phyloP scores from a whole-genome alignment of 441 rosid species.

The Croton laevigatus region DNA sequence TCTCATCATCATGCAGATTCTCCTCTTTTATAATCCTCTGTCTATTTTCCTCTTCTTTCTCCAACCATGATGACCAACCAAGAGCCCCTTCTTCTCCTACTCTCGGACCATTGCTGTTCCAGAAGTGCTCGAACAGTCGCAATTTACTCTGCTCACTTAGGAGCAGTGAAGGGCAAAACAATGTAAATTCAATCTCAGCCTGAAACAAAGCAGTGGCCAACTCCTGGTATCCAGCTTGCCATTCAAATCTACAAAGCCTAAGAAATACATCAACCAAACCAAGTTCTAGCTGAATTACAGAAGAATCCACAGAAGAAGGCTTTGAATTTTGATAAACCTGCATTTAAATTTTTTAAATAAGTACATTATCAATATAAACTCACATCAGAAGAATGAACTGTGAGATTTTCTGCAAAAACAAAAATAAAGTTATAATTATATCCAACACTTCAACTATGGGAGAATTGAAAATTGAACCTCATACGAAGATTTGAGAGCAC shows the following conservation, averaged over 20 bases:
- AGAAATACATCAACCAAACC: slow-evolving; percentile 83
- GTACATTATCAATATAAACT: not conserved
- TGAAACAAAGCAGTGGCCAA: slow-evolving; percentile 86
- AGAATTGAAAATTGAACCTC: not conserved
- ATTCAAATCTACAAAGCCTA: slow-evolving; percentile 86
- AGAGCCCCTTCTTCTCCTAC: slow-evolving; percentile 94
- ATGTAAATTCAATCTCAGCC: slow-evolving; percentile 85
- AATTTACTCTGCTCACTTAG: slow-evolving; percentile 71
- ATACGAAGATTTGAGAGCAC: not conserved
- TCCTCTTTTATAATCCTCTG: slow-evolving; percentile 66
- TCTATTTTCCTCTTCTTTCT: slow-evolving; percentile 90
- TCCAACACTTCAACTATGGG: not conserved
- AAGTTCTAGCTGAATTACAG: slow-evolving; percentile 59
- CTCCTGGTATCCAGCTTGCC: slow-evolving; percentile 90
- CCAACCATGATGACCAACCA: slow-evolving; percentile 90
- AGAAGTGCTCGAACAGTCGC: slow-evolving; percentile 89
- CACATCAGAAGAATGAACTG: not conserved
- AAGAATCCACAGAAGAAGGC: slow-evolving; percentile 39
- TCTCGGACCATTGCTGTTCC: slow-evolving; percentile 81
- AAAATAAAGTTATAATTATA: not conserved
- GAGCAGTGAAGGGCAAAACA: slow-evolving; percentile 78
- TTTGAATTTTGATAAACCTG: slow-evolving; percentile 56
- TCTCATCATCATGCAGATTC: slow-evolving; percentile 43
- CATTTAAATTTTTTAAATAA: slow-evolving; percentile 19
- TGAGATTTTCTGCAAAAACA: not conserved